Percentiles rank a stretch among this genome's conserved stretches.
Conservation (phyloP, 805 yeast species). For the Metschnikowia cerradonensis region DNA sequence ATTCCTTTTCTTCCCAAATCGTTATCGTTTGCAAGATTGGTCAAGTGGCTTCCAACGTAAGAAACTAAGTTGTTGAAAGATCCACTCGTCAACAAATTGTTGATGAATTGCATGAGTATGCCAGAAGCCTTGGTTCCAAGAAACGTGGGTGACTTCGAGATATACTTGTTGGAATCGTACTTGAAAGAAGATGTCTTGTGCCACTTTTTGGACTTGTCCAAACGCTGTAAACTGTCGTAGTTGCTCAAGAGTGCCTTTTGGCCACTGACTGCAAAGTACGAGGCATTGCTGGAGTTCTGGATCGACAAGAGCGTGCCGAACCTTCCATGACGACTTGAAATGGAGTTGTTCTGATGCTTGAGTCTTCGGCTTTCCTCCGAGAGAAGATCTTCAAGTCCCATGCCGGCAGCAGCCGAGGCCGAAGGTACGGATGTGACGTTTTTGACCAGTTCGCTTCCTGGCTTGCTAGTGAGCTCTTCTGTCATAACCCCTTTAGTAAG, state of each 20-base stretch:
- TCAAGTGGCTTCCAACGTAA: conserved; percentile 38
- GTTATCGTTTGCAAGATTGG: conserved; percentile 14
- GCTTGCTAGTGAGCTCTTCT: conserved; percentile 6
- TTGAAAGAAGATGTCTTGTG: conserved; percentile 36
- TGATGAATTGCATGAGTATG: conserved; percentile 45
- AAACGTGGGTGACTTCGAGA: conserved; percentile 22
- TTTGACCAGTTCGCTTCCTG: not conserved
- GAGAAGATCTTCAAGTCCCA: conserved; percentile 49
- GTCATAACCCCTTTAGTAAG: conserved; percentile 50
- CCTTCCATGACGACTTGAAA: conserved; percentile 78
- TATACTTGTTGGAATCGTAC: conserved; percentile 40
- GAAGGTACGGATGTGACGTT: conserved; percentile 13
- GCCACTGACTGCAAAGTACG: conserved; percentile 66
- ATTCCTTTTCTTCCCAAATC: conserved; percentile 22
- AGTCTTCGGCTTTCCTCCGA: conserved; percentile 56
- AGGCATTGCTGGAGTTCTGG: conserved; percentile 51
- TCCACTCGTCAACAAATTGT: conserved; percentile 58
- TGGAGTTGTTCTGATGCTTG: conserved; percentile 42
- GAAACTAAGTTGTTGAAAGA: conserved; percentile 66
- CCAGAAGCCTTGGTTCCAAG: conserved; percentile 25
- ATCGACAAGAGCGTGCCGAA: conserved; percentile 85
- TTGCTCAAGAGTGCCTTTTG: conserved; percentile 56
- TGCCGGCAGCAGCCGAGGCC: conserved; percentile 30
- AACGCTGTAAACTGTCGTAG: conserved; percentile 51
- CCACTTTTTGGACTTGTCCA: conserved; percentile 72